Conservation (phyloP, 345 rosid species). For the Citrus unshiu region DNA sequence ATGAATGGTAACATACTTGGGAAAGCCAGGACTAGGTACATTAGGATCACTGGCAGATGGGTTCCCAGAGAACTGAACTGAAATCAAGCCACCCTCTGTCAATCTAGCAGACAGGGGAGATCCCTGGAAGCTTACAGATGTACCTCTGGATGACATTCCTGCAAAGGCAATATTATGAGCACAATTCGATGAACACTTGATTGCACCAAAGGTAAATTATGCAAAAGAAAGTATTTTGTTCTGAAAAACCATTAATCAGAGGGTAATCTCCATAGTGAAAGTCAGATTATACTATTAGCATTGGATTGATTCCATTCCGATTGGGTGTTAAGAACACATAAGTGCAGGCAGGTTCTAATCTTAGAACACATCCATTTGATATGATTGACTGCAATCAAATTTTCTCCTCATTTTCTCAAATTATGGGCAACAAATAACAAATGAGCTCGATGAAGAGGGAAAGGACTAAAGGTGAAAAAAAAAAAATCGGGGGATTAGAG, state of each 20-base stretch:
- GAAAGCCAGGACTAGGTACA: conserved; percentile 35
- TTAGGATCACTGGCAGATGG: conserved; percentile 38
- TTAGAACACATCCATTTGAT: not conserved
- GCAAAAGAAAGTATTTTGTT: not conserved
- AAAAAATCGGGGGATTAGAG: not conserved
- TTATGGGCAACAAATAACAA: not conserved
- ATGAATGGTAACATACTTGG: conserved; percentile 33
- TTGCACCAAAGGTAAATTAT: not conserved
- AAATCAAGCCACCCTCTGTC: conserved; percentile 37
- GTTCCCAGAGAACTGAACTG: conserved; percentile 50
- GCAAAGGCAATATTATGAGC: conserved; percentile 19
- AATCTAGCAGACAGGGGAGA: conserved; percentile 47
- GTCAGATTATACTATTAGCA: not conserved
- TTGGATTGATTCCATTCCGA: not conserved
- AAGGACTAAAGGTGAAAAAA: not conserved
- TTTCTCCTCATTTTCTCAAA: not conserved
- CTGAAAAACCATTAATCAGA: not conserved
- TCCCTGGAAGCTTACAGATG: conserved; percentile 31
- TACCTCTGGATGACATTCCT: conserved; percentile 60
- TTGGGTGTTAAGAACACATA: not conserved
- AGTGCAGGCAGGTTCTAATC: too few species aligned
- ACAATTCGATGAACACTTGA: not conserved
- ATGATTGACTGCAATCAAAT: not conserved
- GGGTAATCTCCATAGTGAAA: not conserved
- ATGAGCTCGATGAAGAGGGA: not conserved